Evolutionary conservation across 495 filamentous ascomycete species (phyloP).

Genomic region (Aspergillus egyptiacus): DNA sequence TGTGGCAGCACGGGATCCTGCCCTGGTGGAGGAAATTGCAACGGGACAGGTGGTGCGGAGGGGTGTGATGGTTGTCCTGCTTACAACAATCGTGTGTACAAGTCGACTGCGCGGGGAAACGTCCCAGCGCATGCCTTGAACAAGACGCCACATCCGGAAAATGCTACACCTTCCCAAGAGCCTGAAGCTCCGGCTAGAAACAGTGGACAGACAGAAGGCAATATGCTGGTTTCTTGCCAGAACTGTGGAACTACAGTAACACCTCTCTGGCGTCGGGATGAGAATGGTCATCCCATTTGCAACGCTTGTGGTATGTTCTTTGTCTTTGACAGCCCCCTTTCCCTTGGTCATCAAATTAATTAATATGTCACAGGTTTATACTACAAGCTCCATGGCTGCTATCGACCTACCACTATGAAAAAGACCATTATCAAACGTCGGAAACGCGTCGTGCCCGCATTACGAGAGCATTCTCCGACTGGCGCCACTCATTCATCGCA

Average conservation of each 20-base stretch:
- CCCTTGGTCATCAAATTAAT: not conserved
- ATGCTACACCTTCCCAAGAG: conserved; percentile 22
- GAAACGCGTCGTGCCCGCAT: conserved; percentile 87
- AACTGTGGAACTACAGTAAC: conserved; percentile 98
- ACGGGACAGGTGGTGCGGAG: conserved; percentile 94
- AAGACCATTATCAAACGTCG: conserved; percentile 93
- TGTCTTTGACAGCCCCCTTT: not conserved
- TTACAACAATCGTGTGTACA: conserved; percentile 93
- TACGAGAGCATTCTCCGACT: conserved; percentile 49
- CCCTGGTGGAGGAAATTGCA: conserved; percentile 90
- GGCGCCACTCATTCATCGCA: conserved; percentile 40
- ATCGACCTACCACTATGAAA: conserved; percentile 93
- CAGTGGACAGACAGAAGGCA: conserved; percentile 44
- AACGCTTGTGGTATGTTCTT: conserved; percentile 89
- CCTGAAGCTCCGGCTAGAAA: conserved; percentile 21
- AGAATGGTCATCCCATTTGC: conserved; percentile 93
- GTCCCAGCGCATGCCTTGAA: conserved; percentile 31
- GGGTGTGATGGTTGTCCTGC: conserved; percentile 95
- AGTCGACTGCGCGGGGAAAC: conserved; percentile 51
- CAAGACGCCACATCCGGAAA: conserved; percentile 19
- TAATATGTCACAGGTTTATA: conserved; percentile 67
- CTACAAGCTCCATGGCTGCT: conserved; percentile 90
- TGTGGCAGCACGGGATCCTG: conserved; percentile 66
- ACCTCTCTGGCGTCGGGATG: conserved; percentile 91
- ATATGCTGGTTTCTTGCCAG: conserved; percentile 85